Evolutionary conservation across 2,329 filamentous ascomycete genomes (phyloP).

Genomic region (Phyllosticta ampelicida): DNA sequence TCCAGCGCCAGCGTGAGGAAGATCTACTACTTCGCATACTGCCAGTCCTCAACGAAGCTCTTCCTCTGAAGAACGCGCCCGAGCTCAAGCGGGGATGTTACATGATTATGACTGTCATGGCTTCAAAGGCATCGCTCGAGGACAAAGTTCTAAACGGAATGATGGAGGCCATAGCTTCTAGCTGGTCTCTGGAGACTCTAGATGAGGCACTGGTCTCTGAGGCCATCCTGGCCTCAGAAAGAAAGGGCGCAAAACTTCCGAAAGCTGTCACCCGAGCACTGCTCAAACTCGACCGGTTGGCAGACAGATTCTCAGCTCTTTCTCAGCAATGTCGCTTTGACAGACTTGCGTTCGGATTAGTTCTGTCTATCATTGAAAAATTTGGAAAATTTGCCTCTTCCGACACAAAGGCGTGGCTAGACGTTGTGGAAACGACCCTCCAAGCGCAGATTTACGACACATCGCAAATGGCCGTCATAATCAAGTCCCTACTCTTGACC

Average conservation of each 20-base stretch:
- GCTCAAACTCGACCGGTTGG: slow-evolving; percentile 51
- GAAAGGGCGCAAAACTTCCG: slow-evolving; percentile 58
- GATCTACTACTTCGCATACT: slow-evolving; percentile 57
- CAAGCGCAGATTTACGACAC: slow-evolving; percentile 50
- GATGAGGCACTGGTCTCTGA: slow-evolving; percentile 68
- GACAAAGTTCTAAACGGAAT: slow-evolving; percentile 73
- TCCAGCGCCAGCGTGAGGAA: slow-evolving; percentile 74
- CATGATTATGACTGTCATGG: slow-evolving; percentile 80
- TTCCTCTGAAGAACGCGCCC: slow-evolving; percentile 63
- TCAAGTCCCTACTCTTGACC: slow-evolving; percentile 53
- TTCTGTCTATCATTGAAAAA: slow-evolving; percentile 38
- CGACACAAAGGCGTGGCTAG: slow-evolving; percentile 1
- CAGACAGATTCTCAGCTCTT: slow-evolving; percentile 50
- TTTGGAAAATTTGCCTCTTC: slow-evolving; percentile 2
- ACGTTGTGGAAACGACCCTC: slow-evolving; percentile 50
- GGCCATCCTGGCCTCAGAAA: slow-evolving; percentile 70
- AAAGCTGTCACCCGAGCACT: slow-evolving; percentile 59
- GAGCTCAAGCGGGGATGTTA: slow-evolving; percentile 81
- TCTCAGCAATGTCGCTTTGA: slow-evolving; percentile 56
- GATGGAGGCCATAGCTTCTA: slow-evolving; percentile 76
- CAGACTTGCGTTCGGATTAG: slow-evolving; percentile 61
- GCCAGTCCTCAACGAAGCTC: slow-evolving; percentile 64
- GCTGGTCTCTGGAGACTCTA: slow-evolving; percentile 64
- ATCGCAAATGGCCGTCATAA: slow-evolving; percentile 51
- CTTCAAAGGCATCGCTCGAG: slow-evolving; percentile 67